These are phyloP conservation scores for Vachellia collinsii DNA, from an alignment of 306 rosid species.

Conservation along the genomic window DNA sequence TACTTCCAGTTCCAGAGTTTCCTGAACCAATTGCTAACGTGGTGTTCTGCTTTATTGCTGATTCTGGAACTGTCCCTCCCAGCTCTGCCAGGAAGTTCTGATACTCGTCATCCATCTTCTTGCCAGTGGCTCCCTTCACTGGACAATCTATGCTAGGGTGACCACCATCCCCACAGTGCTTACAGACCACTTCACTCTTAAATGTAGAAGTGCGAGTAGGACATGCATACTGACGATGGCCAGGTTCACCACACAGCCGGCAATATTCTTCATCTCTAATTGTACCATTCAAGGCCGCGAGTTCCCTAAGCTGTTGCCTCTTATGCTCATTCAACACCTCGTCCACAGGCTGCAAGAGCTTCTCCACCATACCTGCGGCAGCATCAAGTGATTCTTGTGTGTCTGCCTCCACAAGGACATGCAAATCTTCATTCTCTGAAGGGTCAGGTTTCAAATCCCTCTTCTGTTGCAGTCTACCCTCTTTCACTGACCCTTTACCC, in stretches of 20 bases:
- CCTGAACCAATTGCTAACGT: conserved; percentile 76
- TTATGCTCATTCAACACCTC: conserved; percentile 98
- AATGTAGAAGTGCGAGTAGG: conserved; percentile 89
- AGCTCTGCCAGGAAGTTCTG: conserved; percentile 96
- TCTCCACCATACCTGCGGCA: conserved; percentile 99
- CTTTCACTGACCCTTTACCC: conserved; percentile 95
- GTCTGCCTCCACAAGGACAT: conserved; percentile 95
- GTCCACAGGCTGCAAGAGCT: conserved; percentile 96
- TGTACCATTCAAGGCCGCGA: conserved; percentile 93
- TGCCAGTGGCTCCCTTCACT: conserved; percentile 79
- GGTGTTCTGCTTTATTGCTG: conserved; percentile 50
- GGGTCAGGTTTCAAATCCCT: conserved; percentile 94
- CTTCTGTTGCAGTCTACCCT: conserved; percentile 95
- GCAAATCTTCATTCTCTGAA: conserved; percentile 94
- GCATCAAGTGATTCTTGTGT: conserved; percentile 87
- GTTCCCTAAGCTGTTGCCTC: conserved; percentile 98
- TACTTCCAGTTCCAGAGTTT: conserved; percentile 69
- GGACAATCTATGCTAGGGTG: conserved; percentile 98
- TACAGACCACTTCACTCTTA: conserved; percentile 90
- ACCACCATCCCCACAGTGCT: conserved; percentile 98
- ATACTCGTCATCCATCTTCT: conserved; percentile 83
- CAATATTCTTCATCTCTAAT: conserved; percentile 97
- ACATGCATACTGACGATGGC: conserved; percentile 93
- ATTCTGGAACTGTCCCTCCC: conserved; percentile 68
- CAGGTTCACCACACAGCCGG: conserved; percentile 95